phyloP scores from a whole-genome alignment of 441 rosid species.

The Hura crepitans region DNA sequence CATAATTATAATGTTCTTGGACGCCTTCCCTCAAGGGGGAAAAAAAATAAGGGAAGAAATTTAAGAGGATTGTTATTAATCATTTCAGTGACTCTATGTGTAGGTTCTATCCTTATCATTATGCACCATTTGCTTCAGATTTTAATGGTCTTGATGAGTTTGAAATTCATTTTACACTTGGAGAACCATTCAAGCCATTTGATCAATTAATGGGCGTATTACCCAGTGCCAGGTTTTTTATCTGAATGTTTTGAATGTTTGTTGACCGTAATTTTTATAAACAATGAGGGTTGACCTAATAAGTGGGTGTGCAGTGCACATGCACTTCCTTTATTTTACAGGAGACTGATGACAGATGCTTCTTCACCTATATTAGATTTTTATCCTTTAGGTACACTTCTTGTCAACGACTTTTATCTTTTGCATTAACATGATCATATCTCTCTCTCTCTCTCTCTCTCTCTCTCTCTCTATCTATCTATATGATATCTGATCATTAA shows the following conservation, averaged over 20 bases:
- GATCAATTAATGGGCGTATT: slow-evolving; percentile 34
- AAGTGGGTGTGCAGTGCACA: slow-evolving; percentile 28
- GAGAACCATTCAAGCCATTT: slow-evolving; percentile 35
- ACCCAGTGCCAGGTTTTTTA: slow-evolving; percentile 33
- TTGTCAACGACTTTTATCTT: background rate
- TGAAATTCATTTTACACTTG: slow-evolving; percentile 27
- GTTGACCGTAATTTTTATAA: background rate
- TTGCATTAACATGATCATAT: background rate
- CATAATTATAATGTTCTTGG: background rate
- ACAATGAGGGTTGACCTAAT: background rate
- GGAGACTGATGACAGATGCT: slow-evolving; percentile 31
- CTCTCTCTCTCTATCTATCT: too few relatives aligned
- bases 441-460: too few relatives aligned
- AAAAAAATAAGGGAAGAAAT: background rate
- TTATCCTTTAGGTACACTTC: slow-evolving; percentile 30
- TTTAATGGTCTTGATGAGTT: slow-evolving; percentile 25
- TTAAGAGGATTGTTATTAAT: background rate
- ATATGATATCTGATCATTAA: slow-evolving; percentile 1
- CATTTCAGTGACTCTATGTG: background rate
- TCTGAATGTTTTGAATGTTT: background rate
- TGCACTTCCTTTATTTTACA: slow-evolving; percentile 32
- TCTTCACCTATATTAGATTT: slow-evolving; percentile 31
- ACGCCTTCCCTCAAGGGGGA: background rate
- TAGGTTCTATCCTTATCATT: slow-evolving; percentile 41
- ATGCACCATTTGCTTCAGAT: slow-evolving; percentile 45